Base-by-base conservation (phyloP, 176 grass and related monocot species). In the Chloris gayana region DNA sequence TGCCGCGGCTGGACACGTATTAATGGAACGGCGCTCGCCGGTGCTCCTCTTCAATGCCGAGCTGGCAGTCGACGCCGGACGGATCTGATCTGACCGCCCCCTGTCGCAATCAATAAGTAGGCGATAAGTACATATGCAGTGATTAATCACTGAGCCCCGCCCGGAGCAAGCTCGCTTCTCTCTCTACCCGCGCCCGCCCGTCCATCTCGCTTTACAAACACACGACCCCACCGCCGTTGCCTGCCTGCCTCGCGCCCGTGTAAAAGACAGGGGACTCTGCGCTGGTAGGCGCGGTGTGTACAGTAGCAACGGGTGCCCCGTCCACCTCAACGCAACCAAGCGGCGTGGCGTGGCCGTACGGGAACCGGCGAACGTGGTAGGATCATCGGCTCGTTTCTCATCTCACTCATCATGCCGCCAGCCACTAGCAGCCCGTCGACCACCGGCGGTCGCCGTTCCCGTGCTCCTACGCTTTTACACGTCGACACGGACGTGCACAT, bases 361-460 rank as follows among this genome's bases (percentile, higher is more conserved):
- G 71, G 85, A 80, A 75, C 84, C 33, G 76, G 62, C 29, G 76
- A 27, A 79, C 76, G 76, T 79, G 76, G 63, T 79, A 67, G 76
- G 76, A 34, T 79, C 63, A 34, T 79, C 63, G 42, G 61, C 1
- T 63, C 63, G 62, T 53, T 38, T 67, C 27, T 18, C 61, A 35
- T 49, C 27, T 29, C 60, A 26, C 61, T 60, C 33, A 5, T 5
- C 34, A 2, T 35, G 34, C 34, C 34, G 34, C 34, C 34, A 2
- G 34, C 41, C 64, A 41, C 53, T 10, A 57, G 7, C 2, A 15
- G 2, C 41, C 17, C 17, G 27, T 32, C 70, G 46, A 73, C 70
- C 44, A 35, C 34, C 34, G 34, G 34, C 34, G 70, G 70, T 15
- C 26, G 7, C 47, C 64, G 64, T 18, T 8, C n/a, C 21, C 8